A percentile compares a stretch with the other conserved stretches of the same genome.
Conservation (phyloP, 306 rosid genomes). For the Fagus sylvatica region DNA sequence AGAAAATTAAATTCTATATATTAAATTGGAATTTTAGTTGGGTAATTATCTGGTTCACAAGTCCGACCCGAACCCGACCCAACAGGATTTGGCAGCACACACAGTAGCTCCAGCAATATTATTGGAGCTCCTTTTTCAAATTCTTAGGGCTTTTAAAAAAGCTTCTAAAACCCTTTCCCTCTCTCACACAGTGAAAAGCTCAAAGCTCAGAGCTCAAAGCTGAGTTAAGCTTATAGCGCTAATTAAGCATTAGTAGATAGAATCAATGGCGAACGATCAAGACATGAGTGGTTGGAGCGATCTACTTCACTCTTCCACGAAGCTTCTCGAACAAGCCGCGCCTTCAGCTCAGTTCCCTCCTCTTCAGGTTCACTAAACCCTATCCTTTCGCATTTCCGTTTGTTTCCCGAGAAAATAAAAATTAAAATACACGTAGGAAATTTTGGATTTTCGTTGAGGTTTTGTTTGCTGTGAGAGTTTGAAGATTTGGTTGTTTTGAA, state of each 20-base stretch:
- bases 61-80: too few species aligned
- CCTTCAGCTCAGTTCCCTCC: slow-evolving; percentile 99
- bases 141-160: too few species aligned
- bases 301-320: slow-evolving; percentile 87
- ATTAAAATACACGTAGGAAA: background rate
- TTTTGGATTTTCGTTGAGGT: background rate
- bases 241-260: slow-evolving; percentile 1
- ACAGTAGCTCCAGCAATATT: too few species aligned
- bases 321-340: slow-evolving; percentile 98
- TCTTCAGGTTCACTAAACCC: slow-evolving; percentile 62
- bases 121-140: too few species aligned
- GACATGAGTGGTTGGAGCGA: slow-evolving; percentile 75
- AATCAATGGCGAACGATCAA: slow-evolving; percentile 68
- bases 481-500: background rate
- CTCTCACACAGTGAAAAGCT: too few species aligned
- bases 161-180: too few species aligned
- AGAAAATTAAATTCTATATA: too few species aligned
- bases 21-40: too few species aligned
- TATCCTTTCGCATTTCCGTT: background rate
- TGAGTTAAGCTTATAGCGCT: slow-evolving; percentile 4
- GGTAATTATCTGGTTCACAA: too few species aligned
- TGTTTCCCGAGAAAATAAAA: slow-evolving; percentile 11
- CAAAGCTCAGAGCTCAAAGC: too few species aligned
- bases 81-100: too few species aligned
- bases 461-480: background rate